Evolutionary conservation across 2,329 filamentous ascomycete genomes (phyloP), one percentile per base, ranked within the genome.

Genomic region (Trichophyton simii): DNA sequence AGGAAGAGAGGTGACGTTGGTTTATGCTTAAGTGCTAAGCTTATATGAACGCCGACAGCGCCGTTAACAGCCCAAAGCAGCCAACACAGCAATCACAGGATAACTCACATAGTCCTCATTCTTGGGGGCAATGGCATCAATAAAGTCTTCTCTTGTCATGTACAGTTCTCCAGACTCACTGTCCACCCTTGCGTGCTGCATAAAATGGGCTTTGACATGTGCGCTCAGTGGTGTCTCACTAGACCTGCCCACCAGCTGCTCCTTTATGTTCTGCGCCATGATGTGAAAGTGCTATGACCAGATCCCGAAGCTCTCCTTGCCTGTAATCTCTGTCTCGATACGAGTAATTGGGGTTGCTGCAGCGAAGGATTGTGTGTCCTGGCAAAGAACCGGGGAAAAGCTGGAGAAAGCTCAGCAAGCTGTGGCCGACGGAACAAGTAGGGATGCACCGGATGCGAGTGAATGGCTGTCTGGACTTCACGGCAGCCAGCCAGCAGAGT

Each of bases 41-140:
- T 55, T 42, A 52, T 28, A 3, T 25, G 22, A 52, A 28, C 46
- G 46, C 20, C 25, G 22, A 41, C 18, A 46, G 13, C 9, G 41
- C 13, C 34, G 34, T 4, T 13, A 55, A 20, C 52, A 8, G 15
- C 22, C 11, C 25, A 42, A 13, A 31, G 28, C 28, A 31, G 28
- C 28, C 28, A 31, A 31, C 28, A 6, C 5, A 31, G 28, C 28
- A 1, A 31, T 31, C 50, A n/a, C 20, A 22, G 44, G 22, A 34
- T 60, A 57, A 82, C 88, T 84, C 79, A 96, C 92, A 77, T 94
- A 97, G 78, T 97, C 91, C 76, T 96, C 90, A 63, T 85, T 81
- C 57, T 82, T 81, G 3, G 94, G 94, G 68, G 90, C 91, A 77
- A 99, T 85, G 31, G 92, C 92, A 70, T 91, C 81, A 69, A 96